Percentiles rank a stretch among this genome's conserved stretches.
phyloP scores from a whole-genome alignment of 2,329 filamentous ascomycete species.

The Clonostachys chloroleuca region DNA sequence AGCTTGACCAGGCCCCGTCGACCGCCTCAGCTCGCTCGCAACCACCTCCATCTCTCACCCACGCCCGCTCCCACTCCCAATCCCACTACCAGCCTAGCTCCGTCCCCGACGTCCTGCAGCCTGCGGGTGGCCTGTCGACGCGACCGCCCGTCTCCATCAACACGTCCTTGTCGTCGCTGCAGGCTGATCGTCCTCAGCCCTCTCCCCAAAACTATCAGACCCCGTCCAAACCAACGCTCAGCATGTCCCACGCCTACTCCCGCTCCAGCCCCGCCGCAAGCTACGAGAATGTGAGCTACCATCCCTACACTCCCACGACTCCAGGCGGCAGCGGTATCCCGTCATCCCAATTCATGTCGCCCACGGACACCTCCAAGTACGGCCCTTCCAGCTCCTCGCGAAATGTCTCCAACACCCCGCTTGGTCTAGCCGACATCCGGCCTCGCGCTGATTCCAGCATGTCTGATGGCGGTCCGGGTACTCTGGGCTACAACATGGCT shows the following conservation, averaged over 20 bases:
- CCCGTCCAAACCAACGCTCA: conserved; percentile 63
- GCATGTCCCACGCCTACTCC: conserved; percentile 71
- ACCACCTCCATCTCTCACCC: conserved; percentile 26
- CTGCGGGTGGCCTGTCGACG: conserved; percentile 36
- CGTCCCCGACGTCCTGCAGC: conserved; percentile 56
- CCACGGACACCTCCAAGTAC: conserved; percentile 48
- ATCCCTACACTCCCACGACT: conserved; percentile 59
- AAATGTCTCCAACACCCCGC: conserved; percentile 74
- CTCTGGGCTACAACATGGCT: conserved; percentile 60
- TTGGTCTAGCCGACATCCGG: conserved; percentile 88
- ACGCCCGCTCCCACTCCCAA: conserved; percentile 17
- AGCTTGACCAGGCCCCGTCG: conserved; percentile 38
- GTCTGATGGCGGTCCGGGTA: conserved; percentile 64
- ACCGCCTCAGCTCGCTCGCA: conserved; percentile 15
- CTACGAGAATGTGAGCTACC: conserved; percentile 53
- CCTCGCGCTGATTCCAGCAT: conserved; percentile 79
- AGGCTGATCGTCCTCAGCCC: conserved; percentile 27
- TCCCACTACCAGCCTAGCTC: conserved; percentile 26
- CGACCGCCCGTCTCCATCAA: conserved; percentile 32
- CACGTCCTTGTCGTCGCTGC: conserved; percentile 41
- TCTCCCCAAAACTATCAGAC: conserved; percentile 50
- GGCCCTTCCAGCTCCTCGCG: conserved; percentile 53
- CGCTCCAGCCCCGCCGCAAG: conserved; percentile 72
- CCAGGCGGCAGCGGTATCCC: conserved; percentile 41
- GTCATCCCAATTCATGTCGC: conserved; percentile 61